A percentile compares a stretch with the other conserved stretches of the same genome.
phyloP scores from a whole-genome alignment of 1,139 yeast genomes.

The Candida sp. region DNA sequence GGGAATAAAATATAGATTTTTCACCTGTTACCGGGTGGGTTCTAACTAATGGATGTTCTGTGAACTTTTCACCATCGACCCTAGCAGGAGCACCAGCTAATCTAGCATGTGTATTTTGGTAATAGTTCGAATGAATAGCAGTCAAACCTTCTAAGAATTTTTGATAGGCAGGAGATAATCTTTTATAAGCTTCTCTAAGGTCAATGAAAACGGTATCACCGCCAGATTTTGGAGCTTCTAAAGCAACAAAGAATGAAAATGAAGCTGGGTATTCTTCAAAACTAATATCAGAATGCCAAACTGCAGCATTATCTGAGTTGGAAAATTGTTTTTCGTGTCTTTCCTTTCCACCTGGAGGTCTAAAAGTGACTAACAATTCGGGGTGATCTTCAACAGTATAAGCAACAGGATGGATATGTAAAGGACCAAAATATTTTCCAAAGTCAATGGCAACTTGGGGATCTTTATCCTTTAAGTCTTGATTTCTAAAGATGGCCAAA shows the following conservation, averaged over 20 bases:
- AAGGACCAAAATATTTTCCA: slow-evolving; percentile 28
- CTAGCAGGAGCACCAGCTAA: slow-evolving; percentile 12
- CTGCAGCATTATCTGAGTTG: slow-evolving; percentile 12
- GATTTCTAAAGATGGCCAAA: slow-evolving; percentile 26
- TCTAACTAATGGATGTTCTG: slow-evolving; percentile 27
- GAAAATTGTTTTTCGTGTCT: slow-evolving; percentile 17
- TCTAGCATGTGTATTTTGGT: slow-evolving; percentile 16
- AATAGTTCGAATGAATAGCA: slow-evolving; percentile 20
- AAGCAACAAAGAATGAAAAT: slow-evolving; percentile 27
- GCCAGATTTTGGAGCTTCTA: slow-evolving; percentile 28
- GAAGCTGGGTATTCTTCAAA: slow-evolving; percentile 30
- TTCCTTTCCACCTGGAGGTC: slow-evolving; percentile 23
- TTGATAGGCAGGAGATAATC: slow-evolving; percentile 27
- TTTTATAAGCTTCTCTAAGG: slow-evolving; percentile 27
- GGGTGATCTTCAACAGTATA: slow-evolving; percentile 23
- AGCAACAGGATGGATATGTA: slow-evolving; percentile 29
- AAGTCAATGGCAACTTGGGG: slow-evolving; percentile 24
- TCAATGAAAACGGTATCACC: slow-evolving; percentile 34
- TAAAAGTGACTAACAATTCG: slow-evolving; percentile 25
- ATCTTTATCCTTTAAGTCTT: slow-evolving; percentile 29
- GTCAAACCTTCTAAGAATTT: slow-evolving; percentile 24
- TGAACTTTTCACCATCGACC: slow-evolving; percentile 18
- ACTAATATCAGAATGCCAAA: slow-evolving; percentile 31
- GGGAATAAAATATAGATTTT: slow-evolving; percentile 18
- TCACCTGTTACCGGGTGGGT: slow-evolving; percentile 27